phyloP scores from a whole-genome alignment of 257 asterid species.

The Apocynum venetum region DNA sequence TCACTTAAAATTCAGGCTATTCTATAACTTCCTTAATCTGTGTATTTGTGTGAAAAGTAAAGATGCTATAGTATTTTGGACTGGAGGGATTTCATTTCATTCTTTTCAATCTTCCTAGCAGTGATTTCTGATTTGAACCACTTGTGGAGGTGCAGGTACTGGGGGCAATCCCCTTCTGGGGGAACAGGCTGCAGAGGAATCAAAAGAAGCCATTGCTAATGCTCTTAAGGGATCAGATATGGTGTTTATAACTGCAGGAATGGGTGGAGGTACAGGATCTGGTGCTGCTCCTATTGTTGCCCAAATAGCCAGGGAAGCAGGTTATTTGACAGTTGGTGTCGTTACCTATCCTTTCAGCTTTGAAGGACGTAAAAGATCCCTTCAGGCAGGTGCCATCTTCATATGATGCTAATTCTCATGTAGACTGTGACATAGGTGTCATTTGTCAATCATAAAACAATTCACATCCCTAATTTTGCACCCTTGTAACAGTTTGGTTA shows the following conservation, averaged over 20 bases:
- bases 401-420: not conserved
- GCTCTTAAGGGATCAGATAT: slow-evolving; percentile 94
- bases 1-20: not conserved
- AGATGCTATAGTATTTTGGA: not conserved
- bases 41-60: not conserved
- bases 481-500: not conserved
- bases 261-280: slow-evolving; percentile 99
- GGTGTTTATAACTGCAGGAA: slow-evolving; percentile 99
- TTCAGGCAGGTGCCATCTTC: slow-evolving; percentile 58
- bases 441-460: not conserved
- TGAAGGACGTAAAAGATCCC: slow-evolving; percentile 92
- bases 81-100: not conserved
- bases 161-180: slow-evolving; percentile 96
- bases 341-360: slow-evolving; percentile 97
- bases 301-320: slow-evolving; percentile 87
- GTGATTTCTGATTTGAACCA: slow-evolving; percentile 3
- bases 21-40: no score
- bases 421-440: not conserved
- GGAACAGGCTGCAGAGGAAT: slow-evolving; percentile 98
- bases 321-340: slow-evolving; percentile 95
- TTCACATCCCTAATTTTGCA: not conserved
- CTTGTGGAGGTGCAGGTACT: slow-evolving; percentile 59
- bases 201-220: slow-evolving; percentile 82
- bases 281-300: slow-evolving; percentile 99
- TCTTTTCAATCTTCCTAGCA: not conserved